Conservation (phyloP, 805 yeast genomes). For the Lipomyces orientalis region DNA sequence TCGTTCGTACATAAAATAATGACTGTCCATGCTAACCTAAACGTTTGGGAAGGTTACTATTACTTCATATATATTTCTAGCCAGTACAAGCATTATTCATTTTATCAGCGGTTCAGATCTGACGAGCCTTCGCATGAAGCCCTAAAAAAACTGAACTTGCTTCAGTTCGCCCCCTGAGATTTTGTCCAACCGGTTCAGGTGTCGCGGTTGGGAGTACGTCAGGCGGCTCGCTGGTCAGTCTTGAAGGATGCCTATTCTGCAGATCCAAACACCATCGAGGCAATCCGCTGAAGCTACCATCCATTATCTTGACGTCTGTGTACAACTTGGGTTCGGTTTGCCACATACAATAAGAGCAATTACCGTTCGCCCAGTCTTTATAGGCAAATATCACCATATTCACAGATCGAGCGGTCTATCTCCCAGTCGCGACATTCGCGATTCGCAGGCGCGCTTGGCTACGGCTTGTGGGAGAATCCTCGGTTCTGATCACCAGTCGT, state of each 20-base stretch:
- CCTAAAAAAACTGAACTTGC: not conserved
- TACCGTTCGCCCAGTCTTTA: not conserved
- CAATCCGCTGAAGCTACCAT: not conserved
- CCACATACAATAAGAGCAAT: not conserved
- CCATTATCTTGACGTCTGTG: not conserved
- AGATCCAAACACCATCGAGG: not conserved
- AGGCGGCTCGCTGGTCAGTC: not conserved
- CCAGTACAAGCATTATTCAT: no score
- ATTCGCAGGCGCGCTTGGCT: conserved; percentile 2
- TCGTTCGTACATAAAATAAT: not conserved
- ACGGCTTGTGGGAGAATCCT: conserved; percentile 1
- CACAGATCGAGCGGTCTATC: not conserved
- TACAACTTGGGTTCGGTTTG: not conserved
- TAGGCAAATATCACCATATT: not conserved
- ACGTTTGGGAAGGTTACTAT: not conserved
- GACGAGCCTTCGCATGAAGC: not conserved
- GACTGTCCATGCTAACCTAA: not conserved
- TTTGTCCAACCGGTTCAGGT: not conserved
- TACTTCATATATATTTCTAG: not conserved
- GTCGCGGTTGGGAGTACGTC: not conserved
- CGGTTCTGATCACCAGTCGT: not conserved
- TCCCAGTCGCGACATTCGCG: conserved; percentile 5
- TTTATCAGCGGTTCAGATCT: not conserved
- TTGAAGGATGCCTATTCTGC: not conserved
- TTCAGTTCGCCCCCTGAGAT: not conserved